Percentiles rank a stretch among this genome's conserved stretches.
Conservation (phyloP, 2,329 filamentous ascomycete genomes). For the Cyclaneusma minus region DNA sequence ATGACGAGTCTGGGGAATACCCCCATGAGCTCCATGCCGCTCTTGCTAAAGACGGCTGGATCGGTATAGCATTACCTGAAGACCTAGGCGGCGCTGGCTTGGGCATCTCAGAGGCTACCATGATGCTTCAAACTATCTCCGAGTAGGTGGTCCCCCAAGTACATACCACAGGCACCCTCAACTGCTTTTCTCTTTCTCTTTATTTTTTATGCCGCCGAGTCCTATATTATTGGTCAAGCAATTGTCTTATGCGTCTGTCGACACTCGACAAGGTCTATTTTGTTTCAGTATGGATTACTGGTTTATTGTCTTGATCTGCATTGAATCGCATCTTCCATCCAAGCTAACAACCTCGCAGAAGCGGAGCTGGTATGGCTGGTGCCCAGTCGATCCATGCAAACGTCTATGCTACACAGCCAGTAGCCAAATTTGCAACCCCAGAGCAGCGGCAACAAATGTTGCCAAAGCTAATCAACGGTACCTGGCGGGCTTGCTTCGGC, state of each 20-base stretch:
- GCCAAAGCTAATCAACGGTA: constrained; percentile 55
- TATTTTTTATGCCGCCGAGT: too few species aligned
- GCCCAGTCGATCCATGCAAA: constrained; percentile 48
- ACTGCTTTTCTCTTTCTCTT: not conserved
- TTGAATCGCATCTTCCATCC: constrained; percentile 1
- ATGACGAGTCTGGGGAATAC: constrained; percentile 53
- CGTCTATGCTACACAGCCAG: constrained; percentile 60
- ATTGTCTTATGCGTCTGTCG: not conserved
- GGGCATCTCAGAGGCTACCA: constrained; percentile 66
- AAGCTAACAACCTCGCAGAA: constrained; percentile 16
- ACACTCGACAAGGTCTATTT: too few species aligned
- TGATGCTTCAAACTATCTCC: constrained; percentile 76
- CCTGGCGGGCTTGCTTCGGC: constrained; percentile 62
- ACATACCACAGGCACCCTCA: too few species aligned
- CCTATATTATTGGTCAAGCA: too few species aligned
- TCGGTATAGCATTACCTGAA: constrained; percentile 67
- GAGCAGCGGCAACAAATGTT: constrained; percentile 50
- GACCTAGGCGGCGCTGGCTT: constrained; percentile 58
- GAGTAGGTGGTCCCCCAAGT: too few species aligned
- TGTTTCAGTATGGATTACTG: too few species aligned
- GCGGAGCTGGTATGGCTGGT: constrained; percentile 64
- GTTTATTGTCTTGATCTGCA: not conserved
- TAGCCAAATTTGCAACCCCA: constrained; percentile 55
- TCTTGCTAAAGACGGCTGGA: constrained; percentile 61
- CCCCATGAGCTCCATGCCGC: constrained; percentile 64